phyloP scores from a whole-genome alignment of 108 stramenopile species.

The Cylindrotheca closterium region DNA sequence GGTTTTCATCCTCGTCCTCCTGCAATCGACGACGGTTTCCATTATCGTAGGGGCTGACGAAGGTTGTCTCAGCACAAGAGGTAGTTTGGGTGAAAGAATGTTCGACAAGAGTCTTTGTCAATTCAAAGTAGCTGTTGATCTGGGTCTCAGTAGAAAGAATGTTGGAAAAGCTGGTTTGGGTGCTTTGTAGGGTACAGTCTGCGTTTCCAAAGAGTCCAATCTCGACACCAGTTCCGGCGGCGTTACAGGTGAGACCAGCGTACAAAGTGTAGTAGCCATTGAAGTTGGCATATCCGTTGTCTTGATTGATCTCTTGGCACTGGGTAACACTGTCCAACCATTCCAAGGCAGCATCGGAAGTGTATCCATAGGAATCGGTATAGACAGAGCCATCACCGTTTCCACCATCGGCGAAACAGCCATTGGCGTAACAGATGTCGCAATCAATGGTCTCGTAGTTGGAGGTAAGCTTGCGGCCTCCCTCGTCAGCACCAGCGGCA shows the following conservation, averaged over 20 bases:
- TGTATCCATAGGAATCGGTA: conserved; percentile 4
- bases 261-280: conserved; percentile 24
- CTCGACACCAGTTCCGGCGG: conserved; percentile 65
- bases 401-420: conserved; percentile 23
- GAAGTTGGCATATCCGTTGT: conserved; percentile 19
- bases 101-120: conserved; percentile 30
- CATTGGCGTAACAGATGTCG: conserved; percentile 37
- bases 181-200: conserved; percentile 50
- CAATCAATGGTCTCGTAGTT: conserved; percentile 39
- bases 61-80: conserved; percentile 21
- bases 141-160: conserved; percentile 2
- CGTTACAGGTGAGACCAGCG: conserved; percentile 67
- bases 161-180: conserved; percentile 6
- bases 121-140: conserved; percentile 13
- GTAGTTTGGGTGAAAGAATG: conserved; percentile 29
- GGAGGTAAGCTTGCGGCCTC: conserved; percentile 3
- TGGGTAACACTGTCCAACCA: conserved; percentile 41
- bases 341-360: conserved; percentile 42
- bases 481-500: not conserved
- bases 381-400: conserved; percentile 23
- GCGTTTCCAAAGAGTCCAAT: conserved; percentile 67
- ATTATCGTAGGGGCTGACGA: conserved; percentile 25
- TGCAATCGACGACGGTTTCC: no score
- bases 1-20: conserved; percentile 19
- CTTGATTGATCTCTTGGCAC: conserved; percentile 24